phyloP scores from a whole-genome alignment of 345 rosid genomes.

The Laguncularia racemosa region DNA sequence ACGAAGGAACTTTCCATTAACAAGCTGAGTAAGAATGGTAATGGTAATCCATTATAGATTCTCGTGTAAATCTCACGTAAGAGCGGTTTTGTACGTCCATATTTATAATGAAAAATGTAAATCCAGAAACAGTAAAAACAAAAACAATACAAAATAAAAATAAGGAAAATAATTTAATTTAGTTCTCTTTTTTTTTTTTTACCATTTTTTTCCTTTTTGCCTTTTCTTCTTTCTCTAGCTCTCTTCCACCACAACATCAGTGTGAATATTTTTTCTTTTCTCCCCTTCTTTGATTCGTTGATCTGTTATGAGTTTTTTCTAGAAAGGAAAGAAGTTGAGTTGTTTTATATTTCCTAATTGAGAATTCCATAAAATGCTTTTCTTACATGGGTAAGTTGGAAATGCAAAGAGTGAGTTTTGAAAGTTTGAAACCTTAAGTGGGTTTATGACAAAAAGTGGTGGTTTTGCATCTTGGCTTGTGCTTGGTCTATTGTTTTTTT shows the following conservation, averaged over 20 bases:
- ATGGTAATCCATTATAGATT: no score
- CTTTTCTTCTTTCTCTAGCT: constrained; percentile 23
- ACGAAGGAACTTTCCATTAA: no score
- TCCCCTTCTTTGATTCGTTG: constrained; percentile 63
- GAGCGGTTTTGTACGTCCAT: no score
- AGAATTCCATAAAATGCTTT: not conserved
- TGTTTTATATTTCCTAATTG: constrained; percentile 10
- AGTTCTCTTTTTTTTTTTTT: not conserved
- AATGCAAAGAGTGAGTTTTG: constrained; percentile 9
- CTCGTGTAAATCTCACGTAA: no score
- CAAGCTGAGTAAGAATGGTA: no score
- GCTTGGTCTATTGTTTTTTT: constrained; percentile 16
- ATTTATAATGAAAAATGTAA: no score
- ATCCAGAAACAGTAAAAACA: no score
- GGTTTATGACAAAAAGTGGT: constrained; percentile 11
- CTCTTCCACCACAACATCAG: constrained; percentile 35
- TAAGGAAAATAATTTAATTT: no score
- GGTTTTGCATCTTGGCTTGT: constrained; percentile 11
- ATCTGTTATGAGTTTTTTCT: constrained; percentile 44
- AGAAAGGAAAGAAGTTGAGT: constrained; percentile 4
- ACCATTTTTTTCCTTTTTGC: constrained; percentile 8
- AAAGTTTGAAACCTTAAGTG: constrained; percentile 20
- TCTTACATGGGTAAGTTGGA: constrained; percentile 11
- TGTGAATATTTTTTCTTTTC: not conserved
- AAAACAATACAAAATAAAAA: no score